Evolutionary conservation across 495 filamentous ascomycete species (phyloP), one percentile per base, ranked within the genome.

Genomic region (Neurospora pannonica): DNA sequence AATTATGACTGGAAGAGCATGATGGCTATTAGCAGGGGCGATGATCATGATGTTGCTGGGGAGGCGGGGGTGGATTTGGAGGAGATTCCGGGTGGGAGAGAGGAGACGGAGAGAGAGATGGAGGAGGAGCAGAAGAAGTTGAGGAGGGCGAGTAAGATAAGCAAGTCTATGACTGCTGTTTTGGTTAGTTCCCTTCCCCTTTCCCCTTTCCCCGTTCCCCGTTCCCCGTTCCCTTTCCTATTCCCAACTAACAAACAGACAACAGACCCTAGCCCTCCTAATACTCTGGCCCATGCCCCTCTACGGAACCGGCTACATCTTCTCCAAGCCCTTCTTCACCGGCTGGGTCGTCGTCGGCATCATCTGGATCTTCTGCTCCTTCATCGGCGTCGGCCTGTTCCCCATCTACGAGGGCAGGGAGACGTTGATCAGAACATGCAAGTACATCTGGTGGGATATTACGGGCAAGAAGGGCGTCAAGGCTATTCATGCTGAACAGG

Each of bases 271-370:
- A 0, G 87, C 89, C 9, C 83, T 98, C 72, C 82, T 98, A 3
- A 86, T 98, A 28, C 87, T 97, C 70, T 98, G 95, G 95, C 95
- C 95, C 10, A 96, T 97, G 86, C 95, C 95, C 1, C 89, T 98
- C 90, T 98, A 97, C 79, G 95, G 94, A 9, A 86, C 86, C 8
- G 89, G 88, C 28, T 98, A 98, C 79, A 88, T 97, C 43, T 97
- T 97, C 84, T 92, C 89, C 80, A 94, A 94, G 84, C 87, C 88
- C 67, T 97, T 97, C 86, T 97, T 97, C 84, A 95, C 94, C 3
- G 94, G 95, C 40, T 97, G 94, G 94, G 90, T 97, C 21, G 84
- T 88, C 17, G 92, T 97, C 4, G 94, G 93, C 1, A 92, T 97
- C 70, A 81, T 95, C 37, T 97, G 94, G 95, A 86, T 97, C 76